Conservation (phyloP, 1,284 basidiomycete species). For the Xerocomus amazonicus region DNA sequence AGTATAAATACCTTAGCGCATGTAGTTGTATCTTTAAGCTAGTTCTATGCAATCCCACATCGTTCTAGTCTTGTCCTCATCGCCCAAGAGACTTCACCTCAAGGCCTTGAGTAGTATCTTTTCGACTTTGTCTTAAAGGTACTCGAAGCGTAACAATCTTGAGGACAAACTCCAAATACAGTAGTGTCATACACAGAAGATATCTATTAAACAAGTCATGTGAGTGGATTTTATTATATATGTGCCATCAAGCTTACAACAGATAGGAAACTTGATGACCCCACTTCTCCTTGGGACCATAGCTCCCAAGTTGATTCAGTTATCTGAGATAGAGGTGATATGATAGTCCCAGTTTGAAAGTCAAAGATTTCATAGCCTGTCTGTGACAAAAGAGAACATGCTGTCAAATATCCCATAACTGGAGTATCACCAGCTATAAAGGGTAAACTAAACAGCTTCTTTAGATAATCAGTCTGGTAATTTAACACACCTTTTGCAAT, state of each 20-base stretch:
- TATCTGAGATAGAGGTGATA: not conserved
- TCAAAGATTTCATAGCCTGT: not conserved
- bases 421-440: not conserved
- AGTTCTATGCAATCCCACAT: too few relatives aligned
- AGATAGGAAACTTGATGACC: not conserved
- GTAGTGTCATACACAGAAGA: rapidly evolving
- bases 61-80: too few relatives aligned
- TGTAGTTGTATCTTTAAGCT: too few relatives aligned
- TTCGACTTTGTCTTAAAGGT: too few relatives aligned
- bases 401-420: constrained; percentile 1
- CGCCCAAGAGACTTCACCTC: too few relatives aligned
- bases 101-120: too few relatives aligned
- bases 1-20: too few relatives aligned
- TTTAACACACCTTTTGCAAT: not conserved
- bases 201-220: not conserved
- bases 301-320: not conserved
- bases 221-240: too few relatives aligned
- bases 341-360: not conserved
- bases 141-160: too few relatives aligned
- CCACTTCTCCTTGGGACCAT: not conserved
- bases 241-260: not conserved
- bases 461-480: not conserved
- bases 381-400: not conserved
- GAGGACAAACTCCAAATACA: constrained; percentile 1
- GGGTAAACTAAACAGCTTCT: not conserved